Percentiles rank a stretch among this genome's conserved stretches.
Evolutionary conservation across 192 early-diverging fungal species (phyloP).

Genomic region (Coemansia javaensis): DNA sequence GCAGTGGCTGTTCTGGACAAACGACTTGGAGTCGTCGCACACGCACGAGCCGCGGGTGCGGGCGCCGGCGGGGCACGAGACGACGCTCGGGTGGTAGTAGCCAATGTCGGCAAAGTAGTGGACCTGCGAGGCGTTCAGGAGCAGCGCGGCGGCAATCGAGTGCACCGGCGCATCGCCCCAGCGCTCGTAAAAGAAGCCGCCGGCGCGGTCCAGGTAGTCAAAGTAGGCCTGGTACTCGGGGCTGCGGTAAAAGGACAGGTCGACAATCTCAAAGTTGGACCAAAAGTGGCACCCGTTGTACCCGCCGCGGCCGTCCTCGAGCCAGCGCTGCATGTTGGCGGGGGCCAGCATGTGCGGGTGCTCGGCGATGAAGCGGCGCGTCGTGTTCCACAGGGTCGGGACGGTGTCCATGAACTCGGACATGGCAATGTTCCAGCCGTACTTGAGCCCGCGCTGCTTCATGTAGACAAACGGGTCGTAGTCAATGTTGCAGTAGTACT

Average conservation of each 20-base stretch:
- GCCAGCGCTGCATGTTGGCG: constrained; percentile 54
- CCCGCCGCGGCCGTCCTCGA: constrained; percentile 27
- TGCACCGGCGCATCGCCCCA: constrained; percentile 3
- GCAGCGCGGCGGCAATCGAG: neutral
- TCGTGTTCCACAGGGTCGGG: constrained; percentile 33
- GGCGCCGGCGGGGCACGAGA: constrained; percentile 1
- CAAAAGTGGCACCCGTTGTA: constrained; percentile 58
- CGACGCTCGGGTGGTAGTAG: neutral
- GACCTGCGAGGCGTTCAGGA: neutral
- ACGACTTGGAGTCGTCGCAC: constrained; percentile 4
- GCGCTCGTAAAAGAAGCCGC: constrained; percentile 57
- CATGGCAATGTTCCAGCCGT: constrained; percentile 33
- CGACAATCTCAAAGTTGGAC: constrained; percentile 21
- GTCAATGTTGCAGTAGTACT: constrained; percentile 43
- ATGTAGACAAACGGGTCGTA: constrained; percentile 48
- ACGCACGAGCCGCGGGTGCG: neutral
- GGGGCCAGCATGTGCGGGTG: constrained; percentile 52
- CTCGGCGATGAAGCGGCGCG: constrained; percentile 48
- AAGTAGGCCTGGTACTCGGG: constrained; percentile 70
- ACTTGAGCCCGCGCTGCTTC: constrained; percentile 27
- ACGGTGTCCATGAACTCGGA: constrained; percentile 33
- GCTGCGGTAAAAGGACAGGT: constrained; percentile 63
- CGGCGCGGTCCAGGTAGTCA: constrained; percentile 60
- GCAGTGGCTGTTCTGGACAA: constrained; percentile 6
- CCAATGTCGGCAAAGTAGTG: neutral